A percentile compares a stretch with the other conserved stretches of the same genome.
Evolutionary conservation across 148 eudicot genomes (phyloP).

Genomic region (Euryodendron excelsum): DNA sequence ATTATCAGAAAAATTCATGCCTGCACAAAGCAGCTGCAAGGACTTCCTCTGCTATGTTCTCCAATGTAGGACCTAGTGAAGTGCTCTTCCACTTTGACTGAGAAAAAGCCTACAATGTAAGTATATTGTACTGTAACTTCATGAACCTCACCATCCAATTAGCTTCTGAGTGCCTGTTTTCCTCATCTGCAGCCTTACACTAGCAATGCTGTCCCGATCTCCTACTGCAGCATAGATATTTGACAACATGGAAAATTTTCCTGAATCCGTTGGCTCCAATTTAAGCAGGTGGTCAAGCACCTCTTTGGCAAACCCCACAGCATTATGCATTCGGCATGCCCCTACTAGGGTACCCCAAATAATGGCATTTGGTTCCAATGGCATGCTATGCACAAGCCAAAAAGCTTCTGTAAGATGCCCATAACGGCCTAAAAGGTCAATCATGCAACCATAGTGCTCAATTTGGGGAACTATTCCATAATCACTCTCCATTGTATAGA

Average conservation of each 20-base stretch:
- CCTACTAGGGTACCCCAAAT: slow-evolving; percentile 82
- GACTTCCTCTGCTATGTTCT: background rate
- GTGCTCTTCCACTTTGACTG: background rate
- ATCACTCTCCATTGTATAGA: slow-evolving; percentile 66
- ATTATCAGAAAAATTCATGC: background rate
- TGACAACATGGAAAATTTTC: slow-evolving; percentile 65
- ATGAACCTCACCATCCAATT: slow-evolving; percentile 54
- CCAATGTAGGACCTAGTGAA: background rate
- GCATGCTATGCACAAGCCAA: slow-evolving; percentile 56
- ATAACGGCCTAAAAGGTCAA: slow-evolving; percentile 82
- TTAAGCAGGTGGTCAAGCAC: slow-evolving; percentile 46
- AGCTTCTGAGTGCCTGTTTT: slow-evolving; percentile 42
- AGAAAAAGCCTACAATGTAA: background rate
- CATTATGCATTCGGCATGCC: slow-evolving; percentile 78
- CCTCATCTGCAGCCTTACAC: slow-evolving; percentile 60
- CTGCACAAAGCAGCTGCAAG: background rate
- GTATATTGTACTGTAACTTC: slow-evolving; percentile 58
- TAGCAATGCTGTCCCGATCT: slow-evolving; percentile 53
- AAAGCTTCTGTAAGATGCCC: slow-evolving; percentile 77
- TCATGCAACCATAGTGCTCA: slow-evolving; percentile 82
- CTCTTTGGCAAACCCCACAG: slow-evolving; percentile 50
- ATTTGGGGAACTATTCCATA: slow-evolving; percentile 57
- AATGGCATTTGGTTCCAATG: slow-evolving; percentile 67
- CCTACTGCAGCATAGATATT: slow-evolving; percentile 82
- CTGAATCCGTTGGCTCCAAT: slow-evolving; percentile 48